These are phyloP conservation scores for Clitoria ternatea DNA, from an alignment of 306 rosid genomes.

Conservation along the genomic window DNA sequence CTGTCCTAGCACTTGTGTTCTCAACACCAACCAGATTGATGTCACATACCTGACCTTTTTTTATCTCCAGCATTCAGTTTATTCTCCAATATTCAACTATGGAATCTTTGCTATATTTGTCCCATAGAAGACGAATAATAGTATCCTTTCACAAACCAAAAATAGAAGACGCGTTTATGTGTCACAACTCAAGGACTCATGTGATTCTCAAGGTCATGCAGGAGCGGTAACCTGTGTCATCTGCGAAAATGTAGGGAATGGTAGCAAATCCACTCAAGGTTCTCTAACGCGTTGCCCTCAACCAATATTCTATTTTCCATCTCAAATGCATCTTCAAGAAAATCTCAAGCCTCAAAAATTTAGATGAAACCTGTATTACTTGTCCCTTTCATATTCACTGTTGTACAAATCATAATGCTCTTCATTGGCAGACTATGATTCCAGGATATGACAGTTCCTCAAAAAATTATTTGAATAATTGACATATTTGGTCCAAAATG, in stretches of 20 bases:
- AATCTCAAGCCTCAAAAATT: slow-evolving; percentile 47
- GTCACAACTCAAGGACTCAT: slow-evolving; percentile 65
- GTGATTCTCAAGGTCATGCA: slow-evolving; percentile 49
- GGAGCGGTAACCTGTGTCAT: slow-evolving; percentile 35
- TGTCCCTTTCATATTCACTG: slow-evolving; percentile 27
- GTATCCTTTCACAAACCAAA: slow-evolving; percentile 67
- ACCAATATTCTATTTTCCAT: slow-evolving; percentile 48
- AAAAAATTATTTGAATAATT: slow-evolving; percentile 92
- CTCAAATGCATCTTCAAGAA: slow-evolving; percentile 38
- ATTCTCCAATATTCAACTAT: slow-evolving; percentile 52
- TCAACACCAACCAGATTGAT: slow-evolving; percentile 51
- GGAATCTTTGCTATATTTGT: slow-evolving; percentile 48
- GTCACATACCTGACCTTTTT: slow-evolving; percentile 35
- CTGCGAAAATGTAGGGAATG: slow-evolving; percentile 48
- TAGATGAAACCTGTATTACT: slow-evolving; percentile 44
- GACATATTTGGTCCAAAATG: slow-evolving; percentile 93
- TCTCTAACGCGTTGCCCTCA: slow-evolving; percentile 32
- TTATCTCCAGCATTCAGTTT: slow-evolving; percentile 51
- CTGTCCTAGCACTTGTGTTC: slow-evolving; percentile 56
- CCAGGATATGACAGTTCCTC: slow-evolving; percentile 88
- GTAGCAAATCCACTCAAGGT: slow-evolving; percentile 37
- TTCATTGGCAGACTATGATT: slow-evolving; percentile 46
- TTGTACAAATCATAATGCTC: slow-evolving; percentile 34
- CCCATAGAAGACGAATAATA: slow-evolving; percentile 55
- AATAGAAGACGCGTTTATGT: slow-evolving; percentile 53